A percentile compares a stretch with the other conserved stretches of the same genome.
Conservation (phyloP, 192 early-diverging fungal genomes). For the Lobosporangium transversale region DNA sequence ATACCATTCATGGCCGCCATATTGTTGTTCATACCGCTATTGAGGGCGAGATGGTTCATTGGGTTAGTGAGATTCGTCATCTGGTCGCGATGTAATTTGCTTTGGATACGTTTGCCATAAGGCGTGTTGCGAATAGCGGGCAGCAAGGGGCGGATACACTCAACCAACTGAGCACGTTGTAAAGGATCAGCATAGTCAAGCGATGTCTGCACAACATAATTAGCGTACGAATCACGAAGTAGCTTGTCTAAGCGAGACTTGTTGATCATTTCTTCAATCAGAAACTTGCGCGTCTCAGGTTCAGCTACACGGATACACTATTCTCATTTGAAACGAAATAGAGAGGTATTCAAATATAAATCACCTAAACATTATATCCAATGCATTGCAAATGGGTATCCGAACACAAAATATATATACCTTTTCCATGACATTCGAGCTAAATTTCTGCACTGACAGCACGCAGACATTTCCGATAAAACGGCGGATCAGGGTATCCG, state of each 20-base stretch:
- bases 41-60: conserved; percentile 40
- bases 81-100: conserved; percentile 76
- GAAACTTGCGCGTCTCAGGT: conserved; percentile 68
- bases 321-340: no score
- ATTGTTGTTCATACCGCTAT: conserved; percentile 40
- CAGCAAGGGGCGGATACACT: conserved; percentile 81
- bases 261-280: conserved; percentile 83
- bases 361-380: no score
- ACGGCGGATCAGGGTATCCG: conserved; percentile 74
- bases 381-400: no score
- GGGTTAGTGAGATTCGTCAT: conserved; percentile 42
- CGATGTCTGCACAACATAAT: conserved; percentile 92
- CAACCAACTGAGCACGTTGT: conserved; percentile 77
- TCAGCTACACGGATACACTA: conserved; percentile 86
- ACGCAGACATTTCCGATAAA: conserved; percentile 81
- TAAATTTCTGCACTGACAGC: conserved; percentile 90
- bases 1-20: conserved; percentile 33
- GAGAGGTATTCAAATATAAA: no score
- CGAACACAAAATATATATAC: no score
- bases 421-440: conserved; percentile 94
- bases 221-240: conserved; percentile 87
- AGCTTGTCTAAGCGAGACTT: conserved; percentile 80
- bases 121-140: conserved; percentile 87
- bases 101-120: conserved; percentile 88
- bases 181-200: conserved; percentile 81